phyloP scores from a whole-genome alignment of 2,329 filamentous ascomycete species.

The Ascochyta fabae region DNA sequence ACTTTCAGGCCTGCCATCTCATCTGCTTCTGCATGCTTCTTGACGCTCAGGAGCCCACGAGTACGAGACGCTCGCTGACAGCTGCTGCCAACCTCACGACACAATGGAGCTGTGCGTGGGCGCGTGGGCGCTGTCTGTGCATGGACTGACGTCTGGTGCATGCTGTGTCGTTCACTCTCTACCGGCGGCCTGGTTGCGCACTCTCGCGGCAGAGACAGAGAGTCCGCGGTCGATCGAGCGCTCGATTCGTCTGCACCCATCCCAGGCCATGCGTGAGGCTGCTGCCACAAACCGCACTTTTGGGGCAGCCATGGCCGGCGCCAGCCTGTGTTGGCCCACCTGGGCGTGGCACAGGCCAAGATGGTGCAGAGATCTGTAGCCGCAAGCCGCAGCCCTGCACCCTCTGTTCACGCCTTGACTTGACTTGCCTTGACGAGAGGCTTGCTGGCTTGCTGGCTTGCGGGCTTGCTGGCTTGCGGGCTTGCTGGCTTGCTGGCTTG shows the following conservation, averaged over 20 bases:
- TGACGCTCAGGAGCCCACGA: slow-evolving; percentile 9
- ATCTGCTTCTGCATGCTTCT: background rate
- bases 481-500: slow-evolving; percentile 29
- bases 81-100: slow-evolving; percentile 27
- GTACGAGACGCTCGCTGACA: slow-evolving; percentile 37
- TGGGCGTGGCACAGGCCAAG: slow-evolving; percentile 17
- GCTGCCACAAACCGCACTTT: slow-evolving; percentile 31
- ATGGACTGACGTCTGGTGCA: slow-evolving; percentile 21
- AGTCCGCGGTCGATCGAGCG: slow-evolving; percentile 36
- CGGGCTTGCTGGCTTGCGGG: slow-evolving; percentile 30
- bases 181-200: slow-evolving; percentile 40
- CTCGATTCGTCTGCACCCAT: slow-evolving; percentile 24
- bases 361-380: slow-evolving; percentile 31
- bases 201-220: slow-evolving; percentile 23
- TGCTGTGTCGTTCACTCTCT: slow-evolving; percentile 27
- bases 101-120: background rate
- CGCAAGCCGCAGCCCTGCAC: slow-evolving; percentile 36
- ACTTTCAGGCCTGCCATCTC: slow-evolving; percentile 13
- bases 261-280: slow-evolving; percentile 29
- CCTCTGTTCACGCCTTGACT: slow-evolving; percentile 4
- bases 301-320: slow-evolving; percentile 33
- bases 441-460: slow-evolving; percentile 29
- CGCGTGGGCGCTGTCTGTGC: slow-evolving; percentile 18
- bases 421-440: slow-evolving; percentile 14
- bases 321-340: slow-evolving; percentile 22